Evolutionary conservation across 805 yeast genomes (phyloP).

Genomic region (Jamesozyma piceae): DNA sequence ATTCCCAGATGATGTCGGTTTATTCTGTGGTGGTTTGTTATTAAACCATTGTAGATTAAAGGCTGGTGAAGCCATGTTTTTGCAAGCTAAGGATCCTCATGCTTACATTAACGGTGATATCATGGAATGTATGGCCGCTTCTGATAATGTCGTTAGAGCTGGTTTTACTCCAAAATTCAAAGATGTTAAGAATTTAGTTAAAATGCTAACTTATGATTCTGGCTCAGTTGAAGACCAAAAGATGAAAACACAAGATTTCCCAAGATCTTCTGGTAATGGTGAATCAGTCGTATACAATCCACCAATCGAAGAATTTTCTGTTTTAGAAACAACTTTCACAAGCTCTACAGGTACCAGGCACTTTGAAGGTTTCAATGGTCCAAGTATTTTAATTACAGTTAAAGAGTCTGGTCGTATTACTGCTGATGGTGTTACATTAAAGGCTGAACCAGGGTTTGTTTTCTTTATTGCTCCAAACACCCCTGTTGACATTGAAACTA

Average conservation of each 20-base stretch:
- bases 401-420: constrained; percentile 64
- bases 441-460: constrained; percentile 63
- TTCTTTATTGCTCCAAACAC: constrained; percentile 77
- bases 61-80: constrained; percentile 92
- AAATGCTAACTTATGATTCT: constrained; percentile 81
- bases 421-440: constrained; percentile 34
- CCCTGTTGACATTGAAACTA: constrained; percentile 49
- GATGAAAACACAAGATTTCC: constrained; percentile 50
- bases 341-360: constrained; percentile 38
- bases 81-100: constrained; percentile 96
- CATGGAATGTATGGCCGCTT: constrained; percentile 99
- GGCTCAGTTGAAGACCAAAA: constrained; percentile 90
- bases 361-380: constrained; percentile 65
- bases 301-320: constrained; percentile 93
- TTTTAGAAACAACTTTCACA: constrained; percentile 68
- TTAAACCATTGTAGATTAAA: constrained; percentile 76
- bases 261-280: constrained; percentile 58
- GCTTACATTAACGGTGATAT: constrained; percentile 96
- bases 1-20: constrained; percentile 88
- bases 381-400: constrained; percentile 77
- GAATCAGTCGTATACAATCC: constrained; percentile 72
- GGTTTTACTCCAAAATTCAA: constrained; percentile 99
- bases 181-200: constrained; percentile 83
- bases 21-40: constrained; percentile 90
- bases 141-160: constrained; percentile 95